Evolutionary conservation across 257 asterid species (phyloP).

Genomic region (Vinca minor): DNA sequence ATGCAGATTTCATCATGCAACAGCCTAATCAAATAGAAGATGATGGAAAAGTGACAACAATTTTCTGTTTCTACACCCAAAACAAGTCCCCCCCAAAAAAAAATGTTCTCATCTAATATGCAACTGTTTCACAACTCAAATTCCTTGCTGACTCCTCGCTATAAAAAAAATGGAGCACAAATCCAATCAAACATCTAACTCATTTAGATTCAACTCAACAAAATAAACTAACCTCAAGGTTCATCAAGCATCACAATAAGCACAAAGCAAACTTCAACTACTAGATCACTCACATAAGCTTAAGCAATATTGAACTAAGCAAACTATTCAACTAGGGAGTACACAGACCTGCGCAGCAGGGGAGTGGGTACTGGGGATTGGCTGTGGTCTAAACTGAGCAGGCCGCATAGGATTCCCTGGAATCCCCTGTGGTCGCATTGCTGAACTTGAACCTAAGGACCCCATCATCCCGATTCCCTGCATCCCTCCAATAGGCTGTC

Average conservation of each 20-base stretch:
- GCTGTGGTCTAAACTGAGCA: constrained; percentile 50
- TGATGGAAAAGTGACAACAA: not conserved
- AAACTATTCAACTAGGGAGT: constrained; percentile 2
- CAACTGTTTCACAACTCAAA: not conserved
- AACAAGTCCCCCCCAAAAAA: too few relatives aligned
- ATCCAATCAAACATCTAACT: too few relatives aligned
- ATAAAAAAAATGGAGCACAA: too few relatives aligned
- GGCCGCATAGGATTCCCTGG: constrained; percentile 57
- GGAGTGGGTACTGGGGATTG: constrained; percentile 44
- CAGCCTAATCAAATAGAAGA: not conserved
- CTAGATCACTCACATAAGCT: too few relatives aligned
- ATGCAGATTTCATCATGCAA: not conserved
- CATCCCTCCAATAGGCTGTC: constrained; percentile 46
- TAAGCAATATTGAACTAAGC: not conserved
- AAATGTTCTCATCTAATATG: not conserved
- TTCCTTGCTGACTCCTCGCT: not conserved
- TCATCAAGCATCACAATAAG: too few relatives aligned
- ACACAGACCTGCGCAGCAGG: constrained; percentile 52
- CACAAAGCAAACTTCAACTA: too few relatives aligned
- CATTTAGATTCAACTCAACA: too few relatives aligned
- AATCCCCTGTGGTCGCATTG: constrained; percentile 52
- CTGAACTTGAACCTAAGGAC: constrained; percentile 51
- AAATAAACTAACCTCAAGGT: not conserved
- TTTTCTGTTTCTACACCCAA: not conserved
- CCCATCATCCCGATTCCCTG: constrained; percentile 69